phyloP scores from a whole-genome alignment of 2,329 filamentous ascomycete genomes.

The Zalaria obscura region DNA sequence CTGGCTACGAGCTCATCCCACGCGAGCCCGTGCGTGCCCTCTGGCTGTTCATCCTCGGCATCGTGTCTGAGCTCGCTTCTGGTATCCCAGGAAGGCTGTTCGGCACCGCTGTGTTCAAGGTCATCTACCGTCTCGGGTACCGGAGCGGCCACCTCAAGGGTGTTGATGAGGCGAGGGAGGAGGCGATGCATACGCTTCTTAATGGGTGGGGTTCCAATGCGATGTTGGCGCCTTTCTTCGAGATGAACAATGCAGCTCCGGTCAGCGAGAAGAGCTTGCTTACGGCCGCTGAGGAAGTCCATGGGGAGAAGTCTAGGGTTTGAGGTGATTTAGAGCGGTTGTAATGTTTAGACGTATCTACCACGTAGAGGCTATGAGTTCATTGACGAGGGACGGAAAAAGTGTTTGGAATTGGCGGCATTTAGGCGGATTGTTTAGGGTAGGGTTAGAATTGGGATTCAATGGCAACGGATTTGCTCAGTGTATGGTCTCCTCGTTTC shows the following conservation, averaged over 20 bases:
- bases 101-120: constrained; percentile 4
- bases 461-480: too few relatives aligned
- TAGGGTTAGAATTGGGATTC: too few relatives aligned
- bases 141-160: constrained; percentile 2
- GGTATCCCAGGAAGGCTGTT: constrained; percentile 4
- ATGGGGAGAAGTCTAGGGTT: too few relatives aligned
- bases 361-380: too few relatives aligned
- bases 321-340: too few relatives aligned
- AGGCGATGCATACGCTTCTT: constrained; percentile 1
- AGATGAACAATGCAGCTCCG: not conserved
- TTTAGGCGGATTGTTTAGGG: too few relatives aligned
- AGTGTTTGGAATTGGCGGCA: too few relatives aligned
- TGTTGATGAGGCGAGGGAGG: constrained; percentile 4
- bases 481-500: too few relatives aligned
- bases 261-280: too few relatives aligned
- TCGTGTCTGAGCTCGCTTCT: constrained; percentile 5
- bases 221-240: constrained; percentile 5
- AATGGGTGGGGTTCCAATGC: constrained; percentile 4
- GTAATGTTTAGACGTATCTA: too few relatives aligned
- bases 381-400: too few relatives aligned
- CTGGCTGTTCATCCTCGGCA: constrained; percentile 4
- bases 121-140: constrained; percentile 1
- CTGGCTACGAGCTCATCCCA: constrained; percentile 2
- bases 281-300: too few relatives aligned
- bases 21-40: constrained; percentile 2